These are phyloP conservation scores for Beauveria scarabaeidicola DNA, from an alignment of 2,329 filamentous ascomycete genomes.

Conservation along the genomic window DNA sequence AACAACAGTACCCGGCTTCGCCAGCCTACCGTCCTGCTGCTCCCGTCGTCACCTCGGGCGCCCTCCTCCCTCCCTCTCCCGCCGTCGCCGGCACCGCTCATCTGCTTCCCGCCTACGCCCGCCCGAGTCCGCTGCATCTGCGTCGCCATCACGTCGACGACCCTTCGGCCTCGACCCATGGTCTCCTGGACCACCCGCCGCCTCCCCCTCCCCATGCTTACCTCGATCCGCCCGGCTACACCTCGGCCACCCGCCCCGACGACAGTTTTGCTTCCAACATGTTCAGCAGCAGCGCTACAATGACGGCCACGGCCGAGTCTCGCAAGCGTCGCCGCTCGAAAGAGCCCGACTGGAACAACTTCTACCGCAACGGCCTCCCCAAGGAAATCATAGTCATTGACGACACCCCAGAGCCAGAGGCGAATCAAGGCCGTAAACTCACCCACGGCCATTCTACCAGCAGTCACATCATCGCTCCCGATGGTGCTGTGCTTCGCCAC, in stretches of 20 bases:
- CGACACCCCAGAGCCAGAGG: constrained; percentile 56
- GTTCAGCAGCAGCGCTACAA: constrained; percentile 14
- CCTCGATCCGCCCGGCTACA: neutral
- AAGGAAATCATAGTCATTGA: constrained; percentile 82
- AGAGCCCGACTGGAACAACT: constrained; percentile 68
- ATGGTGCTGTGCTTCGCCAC: constrained; percentile 16
- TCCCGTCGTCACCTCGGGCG: constrained; percentile 18
- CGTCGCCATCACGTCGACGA: constrained; percentile 19
- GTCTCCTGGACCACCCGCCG: constrained; percentile 21
- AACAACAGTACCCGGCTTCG: constrained; percentile 22
- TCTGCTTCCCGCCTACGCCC: constrained; percentile 13
- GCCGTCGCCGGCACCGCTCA: constrained; percentile 19
- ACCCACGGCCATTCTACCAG: constrained; percentile 25
- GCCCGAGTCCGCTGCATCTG: constrained; percentile 15
- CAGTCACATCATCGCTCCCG: constrained; percentile 21
- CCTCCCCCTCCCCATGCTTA: constrained; percentile 24
- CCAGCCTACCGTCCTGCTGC: constrained; percentile 3
- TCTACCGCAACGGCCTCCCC: constrained; percentile 75
- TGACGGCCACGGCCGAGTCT: constrained; percentile 22
- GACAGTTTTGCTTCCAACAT: constrained; percentile 11
- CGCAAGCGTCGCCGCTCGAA: constrained; percentile 50
- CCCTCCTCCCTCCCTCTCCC: constrained; percentile 22
- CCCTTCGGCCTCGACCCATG: constrained; percentile 26
- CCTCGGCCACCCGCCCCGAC: neutral
- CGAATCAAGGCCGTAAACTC: constrained; percentile 33